Conservation (phyloP, 495 filamentous ascomycete species). For the Halenospora varia region DNA sequence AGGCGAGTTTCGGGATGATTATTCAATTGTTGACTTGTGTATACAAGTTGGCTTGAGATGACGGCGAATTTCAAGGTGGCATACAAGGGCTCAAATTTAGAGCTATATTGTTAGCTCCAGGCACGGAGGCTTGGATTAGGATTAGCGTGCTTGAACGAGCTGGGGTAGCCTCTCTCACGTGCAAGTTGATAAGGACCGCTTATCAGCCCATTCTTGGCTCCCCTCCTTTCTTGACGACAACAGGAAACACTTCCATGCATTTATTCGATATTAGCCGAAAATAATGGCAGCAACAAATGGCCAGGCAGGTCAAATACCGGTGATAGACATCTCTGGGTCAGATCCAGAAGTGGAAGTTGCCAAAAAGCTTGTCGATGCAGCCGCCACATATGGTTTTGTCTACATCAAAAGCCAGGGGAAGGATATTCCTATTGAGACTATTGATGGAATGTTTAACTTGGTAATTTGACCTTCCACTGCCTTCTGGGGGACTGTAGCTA, state of each 20-base stretch:
- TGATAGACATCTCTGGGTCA: slow-evolving; percentile 70
- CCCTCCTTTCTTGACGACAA: not conserved
- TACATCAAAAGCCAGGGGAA: slow-evolving; percentile 72
- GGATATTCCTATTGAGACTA: slow-evolving; percentile 61
- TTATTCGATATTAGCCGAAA: slow-evolving; percentile 2
- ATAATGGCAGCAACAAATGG: slow-evolving; percentile 45
- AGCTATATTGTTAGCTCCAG: slow-evolving; percentile 5
- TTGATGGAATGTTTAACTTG: slow-evolving; percentile 71
- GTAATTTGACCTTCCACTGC: slow-evolving; percentile 40
- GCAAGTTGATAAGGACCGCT: not conserved
- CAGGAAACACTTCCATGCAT: not conserved
- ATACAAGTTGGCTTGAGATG: too few species aligned
- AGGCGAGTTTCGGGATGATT: too few species aligned
- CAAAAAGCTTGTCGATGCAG: slow-evolving; percentile 72
- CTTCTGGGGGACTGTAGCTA: not conserved
- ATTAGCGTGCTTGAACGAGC: not conserved
- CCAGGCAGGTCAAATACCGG: slow-evolving; percentile 49
- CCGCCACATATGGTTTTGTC: slow-evolving; percentile 78
- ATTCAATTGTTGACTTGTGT: too few species aligned
- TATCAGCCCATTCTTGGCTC: not conserved
- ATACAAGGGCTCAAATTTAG: too few species aligned
- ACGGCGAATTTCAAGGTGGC: too few species aligned
- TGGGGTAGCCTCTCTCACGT: not conserved
- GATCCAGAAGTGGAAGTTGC: slow-evolving; percentile 55
- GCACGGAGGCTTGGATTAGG: not conserved